Evolutionary conservation across 257 asterid species (phyloP), one percentile per base, ranked within the genome.

Genomic region (Gentiana macrophylla): DNA sequence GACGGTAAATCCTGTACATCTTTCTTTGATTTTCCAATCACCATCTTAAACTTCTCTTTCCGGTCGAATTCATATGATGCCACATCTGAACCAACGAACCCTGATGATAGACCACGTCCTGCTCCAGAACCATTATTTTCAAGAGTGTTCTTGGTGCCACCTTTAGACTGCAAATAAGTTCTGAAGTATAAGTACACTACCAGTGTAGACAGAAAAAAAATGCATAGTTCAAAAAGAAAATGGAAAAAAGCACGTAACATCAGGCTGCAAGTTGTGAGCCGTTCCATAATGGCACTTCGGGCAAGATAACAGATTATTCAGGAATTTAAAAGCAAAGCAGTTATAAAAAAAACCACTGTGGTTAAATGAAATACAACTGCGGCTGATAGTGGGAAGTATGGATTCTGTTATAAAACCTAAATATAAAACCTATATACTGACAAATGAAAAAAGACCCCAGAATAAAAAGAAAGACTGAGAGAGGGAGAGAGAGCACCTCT

Each of bases 41-140:
- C 86, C 98, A 85, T 92, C 77, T 81, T 84, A 70, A 92, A 83
- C 79, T 85, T 92, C 73, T 85, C 97, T 74, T 87, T 87, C 74
- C 80, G 70, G 70, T 92, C 95, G 50, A 67, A 75, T 69, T 78
- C 95, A 38, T 48, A 59, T 34, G 94, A 88, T 24, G 24, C 24
- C 57, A 75, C 54, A 68, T 77, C 87, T 58, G 73, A 62, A 45
- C 51, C 66, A 67, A 50, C 63, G 50, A 74, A 59, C 24, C 24
- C 24, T 24, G 24, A 24, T 24, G 24, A 24, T 24, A 24, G 24
- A 24, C 24, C 24, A 24, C 24, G 24, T 34, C 63, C 44, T 46
- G 63, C 48, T 24, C 72, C 80, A 52, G 51, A 59, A 44, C 65
- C 82, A 62, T 78, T 78, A 61, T 65, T 76, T 62, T 76, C 80